Evolutionary conservation across 225 moss, liverwort and hornwort species (phyloP).

Genomic region (Takakia lepidozioides): DNA sequence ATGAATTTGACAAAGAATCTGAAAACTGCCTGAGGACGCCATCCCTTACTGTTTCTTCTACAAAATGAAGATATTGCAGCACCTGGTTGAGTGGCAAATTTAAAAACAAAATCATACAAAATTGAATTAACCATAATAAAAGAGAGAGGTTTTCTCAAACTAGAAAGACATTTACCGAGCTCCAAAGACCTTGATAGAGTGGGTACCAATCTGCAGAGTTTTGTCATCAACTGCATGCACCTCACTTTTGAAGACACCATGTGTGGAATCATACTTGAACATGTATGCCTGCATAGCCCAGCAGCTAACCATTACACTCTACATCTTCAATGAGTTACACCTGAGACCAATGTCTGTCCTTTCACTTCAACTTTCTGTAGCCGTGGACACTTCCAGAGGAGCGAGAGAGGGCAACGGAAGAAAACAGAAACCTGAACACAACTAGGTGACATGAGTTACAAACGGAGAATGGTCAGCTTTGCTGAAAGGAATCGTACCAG

Average conservation of each 20-base stretch:
- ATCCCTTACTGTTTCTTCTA: too few species aligned
- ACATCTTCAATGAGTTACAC: neutral
- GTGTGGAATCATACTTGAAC: slow-evolving; percentile 81
- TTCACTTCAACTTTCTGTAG: too few species aligned
- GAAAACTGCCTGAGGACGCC: too few species aligned
- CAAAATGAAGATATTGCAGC: too few species aligned
- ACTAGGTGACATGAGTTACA: too few species aligned
- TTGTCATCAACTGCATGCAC: slow-evolving; percentile 60
- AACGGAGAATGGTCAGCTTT: neutral
- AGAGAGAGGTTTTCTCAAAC: too few species aligned
- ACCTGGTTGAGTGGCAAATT: too few species aligned
- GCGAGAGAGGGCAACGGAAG: too few species aligned
- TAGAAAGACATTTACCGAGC: slow-evolving; percentile 20
- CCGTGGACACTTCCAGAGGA: too few species aligned
- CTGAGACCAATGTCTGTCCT: neutral
- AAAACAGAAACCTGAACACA: neutral
- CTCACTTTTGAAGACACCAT: slow-evolving; percentile 52
- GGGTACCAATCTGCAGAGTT: slow-evolving; percentile 38
- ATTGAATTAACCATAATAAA: too few species aligned
- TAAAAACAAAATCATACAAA: too few species aligned
- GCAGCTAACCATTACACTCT: neutral
- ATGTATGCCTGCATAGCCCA: slow-evolving; percentile 47
- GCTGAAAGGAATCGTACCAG: neutral
- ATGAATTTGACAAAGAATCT: too few species aligned
- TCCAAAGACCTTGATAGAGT: slow-evolving; percentile 57